Percentiles rank a stretch among this genome's conserved stretches.
Conservation (phyloP, 441 rosid species). For the Gossypium lobatum region DNA sequence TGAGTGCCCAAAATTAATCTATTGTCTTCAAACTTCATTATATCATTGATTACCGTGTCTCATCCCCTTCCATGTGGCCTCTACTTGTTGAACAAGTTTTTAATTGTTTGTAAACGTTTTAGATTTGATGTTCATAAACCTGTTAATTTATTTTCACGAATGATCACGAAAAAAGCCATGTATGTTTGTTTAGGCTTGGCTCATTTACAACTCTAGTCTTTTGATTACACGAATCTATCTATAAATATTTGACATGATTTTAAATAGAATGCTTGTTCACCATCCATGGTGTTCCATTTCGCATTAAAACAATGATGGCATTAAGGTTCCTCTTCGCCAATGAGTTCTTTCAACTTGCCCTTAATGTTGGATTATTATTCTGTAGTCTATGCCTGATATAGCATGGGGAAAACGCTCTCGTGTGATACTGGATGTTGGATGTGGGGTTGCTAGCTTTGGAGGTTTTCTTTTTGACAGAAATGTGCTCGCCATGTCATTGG, state of each 20-base stretch:
- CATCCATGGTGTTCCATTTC: background rate
- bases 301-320: background rate
- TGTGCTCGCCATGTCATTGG: constrained; percentile 84
- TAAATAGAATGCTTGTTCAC: background rate
- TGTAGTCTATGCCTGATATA: constrained; percentile 75
- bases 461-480: constrained; percentile 85
- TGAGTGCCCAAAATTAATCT: constrained; percentile 24
- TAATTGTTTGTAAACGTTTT: background rate
- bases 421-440: constrained; percentile 90
- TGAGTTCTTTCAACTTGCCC: background rate
- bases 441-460: constrained; percentile 97
- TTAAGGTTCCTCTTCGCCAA: background rate
- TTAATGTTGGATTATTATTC: constrained; percentile 11
- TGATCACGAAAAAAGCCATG: background rate
- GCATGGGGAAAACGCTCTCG: constrained; percentile 89
- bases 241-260: background rate
- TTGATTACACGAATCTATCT: background rate
- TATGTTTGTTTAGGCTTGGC: background rate
- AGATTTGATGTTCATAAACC: background rate
- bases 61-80: constrained; percentile 2
- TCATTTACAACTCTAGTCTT: background rate
- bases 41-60: background rate
- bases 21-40: constrained; percentile 7
- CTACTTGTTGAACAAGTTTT: constrained; percentile 7
- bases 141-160: background rate